phyloP scores from a whole-genome alignment of 192 early-diverging fungal species.

The Coemansia sp. region DNA sequence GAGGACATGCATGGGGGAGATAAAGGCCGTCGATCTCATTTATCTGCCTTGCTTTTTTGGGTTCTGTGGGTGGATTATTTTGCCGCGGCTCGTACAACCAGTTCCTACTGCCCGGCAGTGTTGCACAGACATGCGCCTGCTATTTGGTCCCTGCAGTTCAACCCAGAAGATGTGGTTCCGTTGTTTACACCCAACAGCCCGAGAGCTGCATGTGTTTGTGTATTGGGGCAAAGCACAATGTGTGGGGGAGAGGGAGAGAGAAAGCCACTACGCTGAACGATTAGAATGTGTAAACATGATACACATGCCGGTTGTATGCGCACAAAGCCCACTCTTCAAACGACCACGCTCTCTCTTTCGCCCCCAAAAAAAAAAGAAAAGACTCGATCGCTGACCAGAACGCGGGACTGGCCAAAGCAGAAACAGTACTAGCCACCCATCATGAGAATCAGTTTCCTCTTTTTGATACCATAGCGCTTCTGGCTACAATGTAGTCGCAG shows the following conservation, averaged over 20 bases:
- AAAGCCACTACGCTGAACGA: neutral
- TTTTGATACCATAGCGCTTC: neutral
- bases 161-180: neutral
- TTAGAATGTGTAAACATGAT: neutral
- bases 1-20: constrained; percentile 2
- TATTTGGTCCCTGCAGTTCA: neutral
- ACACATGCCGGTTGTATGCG: neutral
- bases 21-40: constrained; percentile 8
- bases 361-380: neutral
- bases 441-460: neutral
- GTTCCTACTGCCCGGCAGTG: neutral
- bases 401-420: neutral
- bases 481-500: neutral
- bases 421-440: neutral
- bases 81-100: constrained; percentile 2
- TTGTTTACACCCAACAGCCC: constrained; percentile 10
- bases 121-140: constrained; percentile 1
- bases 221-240: neutral
- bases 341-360: neutral
- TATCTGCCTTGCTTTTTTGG: constrained; percentile 9
- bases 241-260: neutral
- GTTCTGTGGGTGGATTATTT: neutral
- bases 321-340: neutral
- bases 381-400: neutral
- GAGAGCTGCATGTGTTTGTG: constrained; percentile 4